A percentile compares a stretch with the other conserved stretches of the same genome.
These are phyloP conservation scores for Heliosperma pusillum DNA, from an alignment of 148 eudicot genomes.

Conservation along the genomic window DNA sequence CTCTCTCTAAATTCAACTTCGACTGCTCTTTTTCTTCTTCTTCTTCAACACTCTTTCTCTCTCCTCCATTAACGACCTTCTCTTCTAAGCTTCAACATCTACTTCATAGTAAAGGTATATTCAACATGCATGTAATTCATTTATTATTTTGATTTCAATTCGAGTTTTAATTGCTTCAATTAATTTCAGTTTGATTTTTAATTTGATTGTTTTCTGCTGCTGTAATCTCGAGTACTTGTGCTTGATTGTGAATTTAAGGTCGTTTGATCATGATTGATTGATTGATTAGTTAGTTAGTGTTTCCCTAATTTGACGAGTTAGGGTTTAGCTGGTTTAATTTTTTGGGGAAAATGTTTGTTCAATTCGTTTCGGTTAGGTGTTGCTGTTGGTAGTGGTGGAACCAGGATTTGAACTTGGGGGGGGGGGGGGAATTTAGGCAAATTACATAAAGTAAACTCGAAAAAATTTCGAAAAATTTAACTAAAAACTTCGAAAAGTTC, in stretches of 20 bases:
- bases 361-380: background rate
- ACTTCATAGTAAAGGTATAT: background rate
- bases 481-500: background rate
- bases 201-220: slow-evolving; percentile 4
- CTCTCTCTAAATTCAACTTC: background rate
- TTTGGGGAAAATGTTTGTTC: background rate
- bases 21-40: background rate
- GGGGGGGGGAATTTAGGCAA: too few species aligned
- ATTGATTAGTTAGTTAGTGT: background rate
- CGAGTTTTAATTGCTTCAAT: background rate
- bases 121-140: background rate
- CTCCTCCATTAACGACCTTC: background rate
- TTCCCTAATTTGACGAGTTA: background rate
- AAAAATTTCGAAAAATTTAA: too few species aligned
- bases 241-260: background rate
- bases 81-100: background rate
- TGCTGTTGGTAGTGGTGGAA: too few species aligned
- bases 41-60: background rate
- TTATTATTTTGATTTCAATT: background rate
- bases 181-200: background rate
- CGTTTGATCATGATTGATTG: background rate
- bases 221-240: background rate
- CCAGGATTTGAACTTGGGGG: too few species aligned
- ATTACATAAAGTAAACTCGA: too few species aligned
- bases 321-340: background rate